phyloP scores from a whole-genome alignment of 2,329 filamentous ascomycete genomes.

The Penicillium verrucosum region DNA sequence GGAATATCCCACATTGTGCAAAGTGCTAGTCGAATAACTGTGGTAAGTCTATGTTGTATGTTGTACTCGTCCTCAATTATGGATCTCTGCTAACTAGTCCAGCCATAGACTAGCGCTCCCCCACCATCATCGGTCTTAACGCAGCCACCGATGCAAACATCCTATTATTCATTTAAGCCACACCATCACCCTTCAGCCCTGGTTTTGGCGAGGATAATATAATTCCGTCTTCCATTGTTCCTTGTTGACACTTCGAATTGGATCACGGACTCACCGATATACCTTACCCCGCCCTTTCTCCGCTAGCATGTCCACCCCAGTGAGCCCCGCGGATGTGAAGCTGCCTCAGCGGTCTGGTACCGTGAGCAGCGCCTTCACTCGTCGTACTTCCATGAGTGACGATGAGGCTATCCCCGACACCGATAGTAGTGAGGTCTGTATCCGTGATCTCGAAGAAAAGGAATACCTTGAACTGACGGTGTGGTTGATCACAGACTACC shows the following conservation, averaged over 20 bases:
- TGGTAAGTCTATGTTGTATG: background rate
- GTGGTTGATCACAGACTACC: conserved; percentile 55
- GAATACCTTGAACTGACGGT: conserved; percentile 1
- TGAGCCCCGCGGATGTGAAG: conserved; percentile 29
- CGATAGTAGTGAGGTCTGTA: conserved; percentile 42
- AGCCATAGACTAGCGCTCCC: conserved; percentile 5
- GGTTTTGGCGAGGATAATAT: background rate
- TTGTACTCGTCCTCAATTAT: background rate
- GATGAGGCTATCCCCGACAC: conserved; percentile 42
- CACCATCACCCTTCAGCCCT: background rate
- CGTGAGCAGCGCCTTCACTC: conserved; percentile 31
- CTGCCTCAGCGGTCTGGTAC: conserved; percentile 37
- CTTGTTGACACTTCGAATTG: background rate
- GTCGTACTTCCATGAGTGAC: conserved; percentile 37
- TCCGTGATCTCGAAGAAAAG: background rate
- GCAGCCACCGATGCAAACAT: background rate
- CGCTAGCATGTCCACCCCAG: conserved; percentile 27
- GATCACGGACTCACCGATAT: background rate
- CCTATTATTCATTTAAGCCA: background rate
- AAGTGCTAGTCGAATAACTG: background rate
- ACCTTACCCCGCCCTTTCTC: background rate
- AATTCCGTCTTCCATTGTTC: background rate
- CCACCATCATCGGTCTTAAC: background rate
- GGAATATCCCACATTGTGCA: background rate
- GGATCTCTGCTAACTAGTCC: conserved; percentile 3